A percentile compares a stretch with the other conserved stretches of the same genome.
Conservation (phyloP, 2,329 filamentous ascomycete species). For the Xylaria hypoxylon region DNA sequence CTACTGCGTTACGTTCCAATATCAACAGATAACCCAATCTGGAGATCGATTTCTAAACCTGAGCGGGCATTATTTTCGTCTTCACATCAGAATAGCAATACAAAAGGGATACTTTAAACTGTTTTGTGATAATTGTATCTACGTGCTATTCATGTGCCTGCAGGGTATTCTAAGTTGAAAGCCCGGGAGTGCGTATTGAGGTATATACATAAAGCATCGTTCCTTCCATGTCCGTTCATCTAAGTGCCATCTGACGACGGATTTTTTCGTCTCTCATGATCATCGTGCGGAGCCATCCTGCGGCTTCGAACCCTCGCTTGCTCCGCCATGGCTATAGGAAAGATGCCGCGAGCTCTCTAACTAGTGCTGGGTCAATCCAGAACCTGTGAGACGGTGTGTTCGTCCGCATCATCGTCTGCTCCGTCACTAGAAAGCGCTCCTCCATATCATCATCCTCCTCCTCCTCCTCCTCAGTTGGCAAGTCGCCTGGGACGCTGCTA, state of each 20-base stretch:
- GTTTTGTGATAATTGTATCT: not conserved
- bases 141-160: not conserved
- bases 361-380: slow-evolving; percentile 19
- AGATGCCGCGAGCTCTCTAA: slow-evolving; percentile 25
- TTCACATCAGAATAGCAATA: not conserved
- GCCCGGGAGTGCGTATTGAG: not conserved
- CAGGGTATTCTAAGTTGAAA: not conserved
- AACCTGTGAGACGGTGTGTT: slow-evolving; percentile 2
- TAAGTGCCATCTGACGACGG: not conserved
- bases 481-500: not conserved
- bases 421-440: slow-evolving; percentile 41
- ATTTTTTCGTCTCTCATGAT: not conserved
- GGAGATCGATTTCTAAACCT: not conserved
- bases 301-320: not conserved
- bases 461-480: slow-evolving; percentile 16
- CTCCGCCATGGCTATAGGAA: not conserved
- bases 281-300: not conserved
- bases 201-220: slow-evolving; percentile 10
- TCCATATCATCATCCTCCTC: slow-evolving; percentile 24
- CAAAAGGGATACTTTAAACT: not conserved
- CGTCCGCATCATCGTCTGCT: slow-evolving; percentile 26
- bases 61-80: not conserved
- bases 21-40: not conserved
- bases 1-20: not conserved
- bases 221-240: not conserved